Conservation (phyloP, 495 filamentous ascomycete species). For the Aspergillus nanangensis region DNA sequence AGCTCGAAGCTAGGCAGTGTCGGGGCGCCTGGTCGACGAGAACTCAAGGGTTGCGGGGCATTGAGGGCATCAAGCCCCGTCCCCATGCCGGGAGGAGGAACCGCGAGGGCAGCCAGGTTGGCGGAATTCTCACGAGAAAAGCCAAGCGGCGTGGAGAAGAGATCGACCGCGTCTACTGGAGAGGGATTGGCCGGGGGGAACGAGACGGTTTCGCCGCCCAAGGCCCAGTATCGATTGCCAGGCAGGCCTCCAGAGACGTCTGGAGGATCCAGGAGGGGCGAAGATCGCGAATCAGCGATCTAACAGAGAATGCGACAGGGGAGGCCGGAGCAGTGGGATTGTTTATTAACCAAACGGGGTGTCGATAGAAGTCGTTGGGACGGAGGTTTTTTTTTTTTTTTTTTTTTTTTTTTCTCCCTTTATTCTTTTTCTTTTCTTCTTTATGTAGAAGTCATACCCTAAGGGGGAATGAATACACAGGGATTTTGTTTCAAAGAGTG, state of each 20-base stretch:
- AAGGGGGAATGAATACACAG: too few species aligned
- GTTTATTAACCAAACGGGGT: too few species aligned
- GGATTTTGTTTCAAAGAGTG: too few species aligned
- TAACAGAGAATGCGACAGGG: too few species aligned
- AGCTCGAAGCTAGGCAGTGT: conserved; percentile 61
- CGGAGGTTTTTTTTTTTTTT: not conserved
- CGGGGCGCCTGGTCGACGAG: conserved; percentile 56
- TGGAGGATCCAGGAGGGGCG: conserved; percentile 47
- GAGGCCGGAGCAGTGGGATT: too few species aligned
- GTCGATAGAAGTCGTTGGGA: not conserved
- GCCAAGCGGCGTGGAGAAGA: conserved; percentile 23
- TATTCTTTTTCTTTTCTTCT: not conserved
- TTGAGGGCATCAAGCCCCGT: conserved; percentile 38
- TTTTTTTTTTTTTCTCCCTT: not conserved
- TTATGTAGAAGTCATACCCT: not conserved
- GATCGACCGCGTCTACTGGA: conserved; percentile 30
- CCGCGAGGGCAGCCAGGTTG: conserved; percentile 43
- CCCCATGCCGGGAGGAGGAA: conserved; percentile 43
- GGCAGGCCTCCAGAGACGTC: conserved; percentile 34
- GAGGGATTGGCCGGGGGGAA: conserved; percentile 28
- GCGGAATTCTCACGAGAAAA: conserved; percentile 22
- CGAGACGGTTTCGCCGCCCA: conserved; percentile 22
- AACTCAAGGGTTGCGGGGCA: conserved; percentile 43
- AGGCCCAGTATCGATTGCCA: conserved; percentile 40
- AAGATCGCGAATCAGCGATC: conserved; percentile 31